Conservation (phyloP, 805 yeast species). For the Brettanomyces naardenensis region DNA sequence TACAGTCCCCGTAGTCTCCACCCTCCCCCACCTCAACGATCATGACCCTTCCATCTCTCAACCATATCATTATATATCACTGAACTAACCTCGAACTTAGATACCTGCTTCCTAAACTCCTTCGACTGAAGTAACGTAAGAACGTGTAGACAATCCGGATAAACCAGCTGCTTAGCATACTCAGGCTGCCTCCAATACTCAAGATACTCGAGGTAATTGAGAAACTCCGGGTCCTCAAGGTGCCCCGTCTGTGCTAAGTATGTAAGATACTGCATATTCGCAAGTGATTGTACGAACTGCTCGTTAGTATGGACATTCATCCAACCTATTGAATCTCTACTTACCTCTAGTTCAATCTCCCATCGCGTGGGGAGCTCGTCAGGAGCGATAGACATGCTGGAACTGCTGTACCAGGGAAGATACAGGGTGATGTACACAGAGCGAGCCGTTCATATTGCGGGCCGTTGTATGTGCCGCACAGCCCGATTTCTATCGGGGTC, state of each 20-base stretch:
- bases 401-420: no score
- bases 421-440: no score
- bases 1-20: not conserved
- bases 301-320: no score
- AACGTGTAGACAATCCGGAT: constrained; percentile 84
- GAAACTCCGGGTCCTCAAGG: constrained; percentile 62
- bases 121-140: constrained; percentile 52
- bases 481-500: no score
- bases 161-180: constrained; percentile 62
- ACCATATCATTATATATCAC: constrained; percentile 71
- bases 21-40: constrained; percentile 66
- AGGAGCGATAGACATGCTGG: no score
- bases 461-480: no score
- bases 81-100: constrained; percentile 49
- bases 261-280: constrained; percentile 82
- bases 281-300: constrained; percentile 82
- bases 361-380: constrained; percentile 63
- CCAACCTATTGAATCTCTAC: no score
- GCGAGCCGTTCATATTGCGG: no score
- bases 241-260: constrained; percentile 80
- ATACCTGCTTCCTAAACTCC: constrained; percentile 46
- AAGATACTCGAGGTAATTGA: constrained; percentile 69
- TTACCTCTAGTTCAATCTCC: constrained; percentile 78
- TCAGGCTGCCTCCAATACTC: constrained; percentile 79
- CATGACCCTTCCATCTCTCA: constrained; percentile 51